Evolutionary conservation across 2,329 filamentous ascomycete species (phyloP).

Genomic region (Trichoderma breve): DNA sequence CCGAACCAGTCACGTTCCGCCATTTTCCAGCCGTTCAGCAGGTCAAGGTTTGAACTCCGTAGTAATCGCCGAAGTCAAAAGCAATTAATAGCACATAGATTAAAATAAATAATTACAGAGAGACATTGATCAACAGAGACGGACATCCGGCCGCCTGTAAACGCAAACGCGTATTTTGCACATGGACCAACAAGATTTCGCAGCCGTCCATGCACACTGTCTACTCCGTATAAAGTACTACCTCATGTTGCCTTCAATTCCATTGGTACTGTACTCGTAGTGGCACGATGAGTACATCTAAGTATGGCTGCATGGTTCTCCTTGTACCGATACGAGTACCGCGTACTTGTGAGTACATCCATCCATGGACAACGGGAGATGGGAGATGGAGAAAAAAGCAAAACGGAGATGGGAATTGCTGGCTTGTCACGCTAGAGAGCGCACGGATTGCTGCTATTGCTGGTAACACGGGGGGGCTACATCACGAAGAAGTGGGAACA

Average conservation of each 20-base stretch:
- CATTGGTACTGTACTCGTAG: not conserved
- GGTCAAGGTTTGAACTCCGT: constrained; percentile 1
- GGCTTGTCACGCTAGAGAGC: not conserved
- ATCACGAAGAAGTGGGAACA: not conserved
- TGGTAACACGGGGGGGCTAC: not conserved
- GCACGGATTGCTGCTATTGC: not conserved
- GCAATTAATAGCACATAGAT: not conserved
- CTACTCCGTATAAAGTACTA: not conserved
- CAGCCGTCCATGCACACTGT: not conserved
- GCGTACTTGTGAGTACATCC: not conserved
- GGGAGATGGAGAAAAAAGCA: not conserved
- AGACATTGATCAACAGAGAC: not conserved
- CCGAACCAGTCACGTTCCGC: constrained; percentile 3
- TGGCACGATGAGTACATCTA: not conserved
- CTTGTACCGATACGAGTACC: not conserved
- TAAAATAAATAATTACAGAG: not conserved
- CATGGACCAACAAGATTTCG: not conserved
- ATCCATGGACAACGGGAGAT: not conserved
- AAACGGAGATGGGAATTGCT: not conserved
- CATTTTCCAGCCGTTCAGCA: not conserved
- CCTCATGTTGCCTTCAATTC: not conserved
- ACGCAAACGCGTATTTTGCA: not conserved
- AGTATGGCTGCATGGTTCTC: not conserved
- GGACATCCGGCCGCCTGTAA: not conserved
- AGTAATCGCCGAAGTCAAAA: not conserved